Conservation (phyloP, 2,329 filamentous ascomycete species). For the Chaetomium olivaceum region DNA sequence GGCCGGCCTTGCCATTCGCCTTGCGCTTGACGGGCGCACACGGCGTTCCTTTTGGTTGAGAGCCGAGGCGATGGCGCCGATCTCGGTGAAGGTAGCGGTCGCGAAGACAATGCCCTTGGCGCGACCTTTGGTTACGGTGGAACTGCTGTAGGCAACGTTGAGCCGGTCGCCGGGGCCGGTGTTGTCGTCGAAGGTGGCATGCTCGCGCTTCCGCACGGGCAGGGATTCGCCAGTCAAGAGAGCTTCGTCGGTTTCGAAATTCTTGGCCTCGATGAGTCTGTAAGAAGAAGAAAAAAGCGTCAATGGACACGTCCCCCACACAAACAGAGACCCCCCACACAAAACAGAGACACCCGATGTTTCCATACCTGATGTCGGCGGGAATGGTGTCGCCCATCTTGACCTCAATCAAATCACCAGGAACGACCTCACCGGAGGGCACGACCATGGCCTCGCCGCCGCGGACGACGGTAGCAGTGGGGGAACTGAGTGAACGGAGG, state of each 20-base stretch:
- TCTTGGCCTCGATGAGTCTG: slow-evolving; percentile 64
- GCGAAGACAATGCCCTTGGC: slow-evolving; percentile 68
- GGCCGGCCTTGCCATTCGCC: slow-evolving; percentile 46
- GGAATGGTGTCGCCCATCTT: slow-evolving; percentile 75
- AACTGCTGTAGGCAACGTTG: slow-evolving; percentile 71
- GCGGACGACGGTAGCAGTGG: slow-evolving; percentile 60
- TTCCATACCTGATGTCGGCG: slow-evolving; percentile 63
- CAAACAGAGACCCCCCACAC: not conserved
- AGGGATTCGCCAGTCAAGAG: slow-evolving; percentile 73
- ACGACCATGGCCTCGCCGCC: slow-evolving; percentile 55
- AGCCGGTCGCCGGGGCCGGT: slow-evolving; percentile 66
- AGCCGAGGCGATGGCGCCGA: slow-evolving; percentile 56
- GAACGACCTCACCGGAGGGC: slow-evolving; percentile 67
- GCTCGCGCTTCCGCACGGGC: slow-evolving; percentile 64
- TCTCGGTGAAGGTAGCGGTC: slow-evolving; percentile 63
- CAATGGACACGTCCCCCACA: not conserved
- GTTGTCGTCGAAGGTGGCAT: slow-evolving; percentile 49
- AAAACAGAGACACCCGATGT: too few species aligned
- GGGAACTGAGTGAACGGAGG: slow-evolving; percentile 59
- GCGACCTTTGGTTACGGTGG: slow-evolving; percentile 69
- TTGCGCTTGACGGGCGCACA: slow-evolving; percentile 48
- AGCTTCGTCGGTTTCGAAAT: slow-evolving; percentile 74
- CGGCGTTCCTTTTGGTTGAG: slow-evolving; percentile 53
- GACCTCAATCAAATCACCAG: slow-evolving; percentile 66
- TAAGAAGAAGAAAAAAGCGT: not conserved